Percentiles rank a stretch among this genome's conserved stretches.
These are phyloP conservation scores for Nothophoma quercina DNA, from an alignment of 2,329 filamentous ascomycete genomes.

Conservation along the genomic window DNA sequence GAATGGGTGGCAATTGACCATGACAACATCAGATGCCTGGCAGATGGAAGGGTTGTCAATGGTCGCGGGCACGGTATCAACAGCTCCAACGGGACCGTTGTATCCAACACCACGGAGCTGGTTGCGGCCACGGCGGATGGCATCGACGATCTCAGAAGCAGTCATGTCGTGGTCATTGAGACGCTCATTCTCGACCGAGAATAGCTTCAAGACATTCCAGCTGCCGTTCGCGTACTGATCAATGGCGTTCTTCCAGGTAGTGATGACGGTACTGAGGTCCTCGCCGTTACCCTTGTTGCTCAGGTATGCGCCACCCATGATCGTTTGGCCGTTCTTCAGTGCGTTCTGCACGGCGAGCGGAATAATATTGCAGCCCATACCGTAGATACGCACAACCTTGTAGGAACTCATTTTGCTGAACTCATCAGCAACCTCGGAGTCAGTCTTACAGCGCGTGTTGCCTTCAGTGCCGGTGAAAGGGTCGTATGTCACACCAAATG, in stretches of 20 bases:
- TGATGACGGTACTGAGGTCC: constrained; percentile 59
- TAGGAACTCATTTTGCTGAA: constrained; percentile 67
- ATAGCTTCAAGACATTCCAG: constrained; percentile 74
- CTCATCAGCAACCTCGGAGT: constrained; percentile 69
- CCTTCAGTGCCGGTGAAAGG: constrained; percentile 31
- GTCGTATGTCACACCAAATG: constrained; percentile 46
- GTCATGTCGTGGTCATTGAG: constrained; percentile 64
- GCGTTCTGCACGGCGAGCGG: constrained; percentile 68
- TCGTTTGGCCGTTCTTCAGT: constrained; percentile 68
- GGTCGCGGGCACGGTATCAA: constrained; percentile 79
- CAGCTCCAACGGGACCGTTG: constrained; percentile 75
- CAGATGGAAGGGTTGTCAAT: constrained; percentile 74
- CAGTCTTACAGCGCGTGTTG: constrained; percentile 67
- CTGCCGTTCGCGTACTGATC: constrained; percentile 55
- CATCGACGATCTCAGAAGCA: constrained; percentile 63
- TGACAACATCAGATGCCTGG: constrained; percentile 76
- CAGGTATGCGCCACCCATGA: constrained; percentile 79
- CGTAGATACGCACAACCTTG: constrained; percentile 76
- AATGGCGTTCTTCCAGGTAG: constrained; percentile 67
- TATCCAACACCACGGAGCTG: constrained; percentile 71
- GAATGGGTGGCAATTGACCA: constrained; percentile 84
- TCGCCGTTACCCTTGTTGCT: constrained; percentile 57
- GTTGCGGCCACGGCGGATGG: constrained; percentile 64
- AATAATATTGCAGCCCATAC: constrained; percentile 79
- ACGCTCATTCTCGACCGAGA: constrained; percentile 82